These are phyloP conservation scores for Radiomyces spectabilis DNA, from an alignment of 192 early-diverging fungal species.

Conservation along the genomic window DNA sequence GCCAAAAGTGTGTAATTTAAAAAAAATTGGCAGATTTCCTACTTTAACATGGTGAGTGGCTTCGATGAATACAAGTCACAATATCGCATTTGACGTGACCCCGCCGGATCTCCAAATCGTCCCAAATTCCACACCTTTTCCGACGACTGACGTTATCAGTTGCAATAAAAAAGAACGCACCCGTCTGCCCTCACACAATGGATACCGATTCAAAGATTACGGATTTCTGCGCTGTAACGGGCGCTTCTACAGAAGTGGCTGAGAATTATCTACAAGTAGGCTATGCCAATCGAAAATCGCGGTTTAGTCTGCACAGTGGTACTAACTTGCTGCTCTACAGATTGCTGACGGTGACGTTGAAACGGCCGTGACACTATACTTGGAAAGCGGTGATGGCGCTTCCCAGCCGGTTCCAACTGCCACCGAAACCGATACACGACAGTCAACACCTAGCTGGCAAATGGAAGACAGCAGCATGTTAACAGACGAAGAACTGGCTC, in stretches of 20 bases:
- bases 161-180: no score
- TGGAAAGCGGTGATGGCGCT: conserved; percentile 72
- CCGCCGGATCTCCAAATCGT: no score
- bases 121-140: no score
- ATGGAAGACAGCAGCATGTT: conserved; percentile 15
- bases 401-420: conserved; percentile 26
- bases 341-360: conserved; percentile 69
- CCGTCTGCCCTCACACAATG: conserved; percentile 11
- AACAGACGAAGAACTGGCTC: conserved; percentile 42
- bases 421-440: conserved; percentile 1
- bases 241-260: conserved; percentile 64
- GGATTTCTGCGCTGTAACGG: conserved; percentile 65
- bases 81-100: no score
- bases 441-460: conserved; percentile 14
- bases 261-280: conserved; percentile 59
- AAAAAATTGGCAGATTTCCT: no score
- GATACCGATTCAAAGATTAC: conserved; percentile 18
- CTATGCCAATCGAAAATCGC: background rate
- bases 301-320: background rate
- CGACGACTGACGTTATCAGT: no score
- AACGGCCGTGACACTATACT: conserved; percentile 72
- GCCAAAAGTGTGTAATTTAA: no score
- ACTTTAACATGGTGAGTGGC: no score
- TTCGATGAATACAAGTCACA: no score
- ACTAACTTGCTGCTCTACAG: conserved; percentile 28